A percentile compares a stretch with the other conserved stretches of the same genome.
Evolutionary conservation across 164 flowering plant genomes (phyloP).

Genomic region (Annona cherimola): DNA sequence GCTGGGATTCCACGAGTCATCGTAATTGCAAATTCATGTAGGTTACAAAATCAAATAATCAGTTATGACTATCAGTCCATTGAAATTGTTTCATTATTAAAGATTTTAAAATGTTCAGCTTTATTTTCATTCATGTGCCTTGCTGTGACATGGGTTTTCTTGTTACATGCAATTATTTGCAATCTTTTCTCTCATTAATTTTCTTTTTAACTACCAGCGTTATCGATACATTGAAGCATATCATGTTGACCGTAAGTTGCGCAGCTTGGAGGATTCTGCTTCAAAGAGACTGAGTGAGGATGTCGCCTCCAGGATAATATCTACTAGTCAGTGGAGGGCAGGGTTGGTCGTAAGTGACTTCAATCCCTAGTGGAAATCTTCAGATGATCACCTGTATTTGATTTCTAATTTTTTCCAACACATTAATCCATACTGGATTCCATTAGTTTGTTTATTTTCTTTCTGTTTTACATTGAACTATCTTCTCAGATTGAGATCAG

Average conservation of each 20-base stretch:
- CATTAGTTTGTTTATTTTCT: too few relatives aligned
- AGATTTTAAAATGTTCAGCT: too few relatives aligned
- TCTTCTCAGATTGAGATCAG: not conserved
- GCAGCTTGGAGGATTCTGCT: slow-evolving; percentile 49
- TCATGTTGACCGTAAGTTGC: slow-evolving; percentile 58
- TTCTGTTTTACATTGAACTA: not conserved
- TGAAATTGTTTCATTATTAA: too few relatives aligned
- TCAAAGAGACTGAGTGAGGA: slow-evolving; percentile 44
- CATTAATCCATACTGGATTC: not conserved
- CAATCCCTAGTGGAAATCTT: slow-evolving; percentile 4
- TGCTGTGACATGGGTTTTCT: too few relatives aligned
- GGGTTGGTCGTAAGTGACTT: slow-evolving; percentile 68
- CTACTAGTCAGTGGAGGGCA: slow-evolving; percentile 60
- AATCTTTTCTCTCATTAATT: not conserved
- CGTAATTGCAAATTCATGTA: too few relatives aligned
- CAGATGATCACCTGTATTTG: not conserved
- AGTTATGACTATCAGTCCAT: too few relatives aligned
- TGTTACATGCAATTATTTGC: too few relatives aligned
- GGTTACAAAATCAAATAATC: too few relatives aligned
- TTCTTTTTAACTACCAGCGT: slow-evolving; percentile 45
- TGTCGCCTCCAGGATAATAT: slow-evolving; percentile 38
- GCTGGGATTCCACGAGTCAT: too few relatives aligned
- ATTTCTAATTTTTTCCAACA: not conserved
- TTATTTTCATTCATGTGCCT: too few relatives aligned
- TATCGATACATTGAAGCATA: slow-evolving; percentile 74